phyloP scores from a whole-genome alignment of 306 rosid species.

The Spatholobus suberectus region DNA sequence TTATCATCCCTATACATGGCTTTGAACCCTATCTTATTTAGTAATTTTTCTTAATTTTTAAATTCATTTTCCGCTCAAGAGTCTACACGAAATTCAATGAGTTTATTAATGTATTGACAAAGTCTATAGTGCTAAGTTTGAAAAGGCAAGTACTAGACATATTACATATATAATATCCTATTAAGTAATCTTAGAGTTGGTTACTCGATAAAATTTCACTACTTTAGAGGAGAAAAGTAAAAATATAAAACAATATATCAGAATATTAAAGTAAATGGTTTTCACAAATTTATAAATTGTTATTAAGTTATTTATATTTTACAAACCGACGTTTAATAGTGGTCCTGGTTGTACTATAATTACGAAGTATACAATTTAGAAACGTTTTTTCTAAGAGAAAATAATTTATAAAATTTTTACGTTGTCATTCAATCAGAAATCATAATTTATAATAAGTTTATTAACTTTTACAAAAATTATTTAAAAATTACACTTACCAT shows the following conservation, averaged over 20 bases:
- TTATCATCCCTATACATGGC: no score
- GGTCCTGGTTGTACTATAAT: neutral
- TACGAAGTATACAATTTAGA: neutral
- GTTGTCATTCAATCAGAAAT: no score
- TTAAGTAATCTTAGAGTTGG: neutral
- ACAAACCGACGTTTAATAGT: neutral
- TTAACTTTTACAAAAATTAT: no score
- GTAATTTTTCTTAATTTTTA: no score
- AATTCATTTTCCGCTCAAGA: neutral
- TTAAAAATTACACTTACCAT: no score
- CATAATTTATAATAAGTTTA: no score
- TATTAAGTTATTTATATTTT: neutral
- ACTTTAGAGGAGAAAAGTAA: neutral
- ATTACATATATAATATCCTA: neutral
- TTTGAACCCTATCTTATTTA: no score
- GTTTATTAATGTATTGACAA: neutral
- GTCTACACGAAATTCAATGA: neutral
- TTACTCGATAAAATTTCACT: neutral
- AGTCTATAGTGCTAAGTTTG: neutral
- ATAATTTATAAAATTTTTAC: no score
- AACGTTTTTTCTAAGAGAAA: no score
- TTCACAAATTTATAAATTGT: neutral
- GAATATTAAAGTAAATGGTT: neutral
- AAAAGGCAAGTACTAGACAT: neutral
- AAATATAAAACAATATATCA: neutral